A percentile compares a stretch with the other conserved stretches of the same genome.
Conservation (phyloP, 2,329 filamentous ascomycete species). For the Calonectria naviculata region DNA sequence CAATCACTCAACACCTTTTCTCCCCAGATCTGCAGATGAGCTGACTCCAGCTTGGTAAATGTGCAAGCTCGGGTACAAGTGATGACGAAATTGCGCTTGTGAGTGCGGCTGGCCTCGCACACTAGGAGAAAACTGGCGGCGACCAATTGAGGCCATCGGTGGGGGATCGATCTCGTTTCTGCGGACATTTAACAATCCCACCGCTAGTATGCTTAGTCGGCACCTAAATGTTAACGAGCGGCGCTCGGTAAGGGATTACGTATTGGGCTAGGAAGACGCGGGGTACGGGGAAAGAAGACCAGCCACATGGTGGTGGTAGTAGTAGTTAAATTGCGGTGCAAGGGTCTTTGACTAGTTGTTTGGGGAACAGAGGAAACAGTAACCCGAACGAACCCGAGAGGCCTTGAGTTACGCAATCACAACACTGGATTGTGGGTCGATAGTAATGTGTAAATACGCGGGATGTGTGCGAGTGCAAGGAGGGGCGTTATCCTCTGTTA, state of each 20-base stretch:
- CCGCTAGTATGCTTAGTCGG: not conserved
- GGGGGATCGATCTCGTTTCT: conserved; percentile 6
- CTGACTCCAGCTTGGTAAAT: not conserved
- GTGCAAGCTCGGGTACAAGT: not conserved
- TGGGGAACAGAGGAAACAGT: not conserved
- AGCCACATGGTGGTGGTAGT: conserved; percentile 10
- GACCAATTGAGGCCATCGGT: conserved; percentile 1
- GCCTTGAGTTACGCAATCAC: not conserved
- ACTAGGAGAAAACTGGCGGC: not conserved
- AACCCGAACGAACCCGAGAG: not conserved
- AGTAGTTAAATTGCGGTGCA: conserved; percentile 8
- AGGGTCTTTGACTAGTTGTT: not conserved
- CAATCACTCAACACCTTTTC: not conserved
- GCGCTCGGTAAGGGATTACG: not conserved
- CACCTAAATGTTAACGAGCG: not conserved
- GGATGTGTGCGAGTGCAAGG: not conserved
- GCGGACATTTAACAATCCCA: not conserved
- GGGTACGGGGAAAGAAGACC: conserved; percentile 27
- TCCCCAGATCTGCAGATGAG: not conserved
- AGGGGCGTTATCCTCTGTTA: not conserved
- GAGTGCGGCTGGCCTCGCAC: not conserved
- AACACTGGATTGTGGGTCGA: not conserved
- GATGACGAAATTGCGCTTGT: not conserved
- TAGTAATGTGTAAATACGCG: not conserved
- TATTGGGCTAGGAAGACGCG: conserved; percentile 21